Percentiles rank a stretch among this genome's conserved stretches.
phyloP scores from a whole-genome alignment of 305 asterid species.

The Lippia alba region DNA sequence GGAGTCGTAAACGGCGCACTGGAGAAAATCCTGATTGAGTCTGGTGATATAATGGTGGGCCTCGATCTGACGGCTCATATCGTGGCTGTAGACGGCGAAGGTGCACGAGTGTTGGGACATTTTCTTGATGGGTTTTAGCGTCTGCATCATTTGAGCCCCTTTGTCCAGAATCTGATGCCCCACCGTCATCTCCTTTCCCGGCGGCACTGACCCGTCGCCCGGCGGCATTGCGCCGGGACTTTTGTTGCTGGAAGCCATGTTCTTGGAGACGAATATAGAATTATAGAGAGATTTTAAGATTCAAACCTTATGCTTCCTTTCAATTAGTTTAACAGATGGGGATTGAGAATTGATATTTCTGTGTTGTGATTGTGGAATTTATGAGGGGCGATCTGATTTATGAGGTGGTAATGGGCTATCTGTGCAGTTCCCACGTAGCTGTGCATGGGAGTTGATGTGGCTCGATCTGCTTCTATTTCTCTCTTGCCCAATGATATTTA shows the following conservation, averaged over 20 bases:
- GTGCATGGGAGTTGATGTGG: constrained; percentile 40
- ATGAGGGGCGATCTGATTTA: not conserved
- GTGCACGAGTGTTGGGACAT: constrained; percentile 82
- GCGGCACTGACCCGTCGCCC: constrained; percentile 71
- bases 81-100: constrained; percentile 80
- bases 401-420: constrained; percentile 40
- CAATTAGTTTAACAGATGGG: too few relatives aligned
- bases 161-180: constrained; percentile 67
- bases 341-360: constrained; percentile 3
- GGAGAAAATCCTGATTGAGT: constrained; percentile 72
- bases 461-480: constrained; percentile 29
- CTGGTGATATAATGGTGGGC: constrained; percentile 71
- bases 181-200: constrained; percentile 66
- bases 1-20: constrained; percentile 85
- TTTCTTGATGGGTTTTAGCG: constrained; percentile 66
- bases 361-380: not conserved
- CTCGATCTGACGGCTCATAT: constrained; percentile 79
- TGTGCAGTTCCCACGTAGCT: constrained; percentile 45
- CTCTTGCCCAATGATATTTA: constrained; percentile 8
- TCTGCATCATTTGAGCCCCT: constrained; percentile 74
- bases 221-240: constrained; percentile 55
- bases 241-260: constrained; percentile 63
- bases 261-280: too few relatives aligned
- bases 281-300: not conserved
- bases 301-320: not conserved